Percentiles rank a stretch among this genome's conserved stretches.
These are phyloP conservation scores for Fusarium phyllophilum DNA, from an alignment of 2,329 filamentous ascomycete genomes.

Conservation along the genomic window DNA sequence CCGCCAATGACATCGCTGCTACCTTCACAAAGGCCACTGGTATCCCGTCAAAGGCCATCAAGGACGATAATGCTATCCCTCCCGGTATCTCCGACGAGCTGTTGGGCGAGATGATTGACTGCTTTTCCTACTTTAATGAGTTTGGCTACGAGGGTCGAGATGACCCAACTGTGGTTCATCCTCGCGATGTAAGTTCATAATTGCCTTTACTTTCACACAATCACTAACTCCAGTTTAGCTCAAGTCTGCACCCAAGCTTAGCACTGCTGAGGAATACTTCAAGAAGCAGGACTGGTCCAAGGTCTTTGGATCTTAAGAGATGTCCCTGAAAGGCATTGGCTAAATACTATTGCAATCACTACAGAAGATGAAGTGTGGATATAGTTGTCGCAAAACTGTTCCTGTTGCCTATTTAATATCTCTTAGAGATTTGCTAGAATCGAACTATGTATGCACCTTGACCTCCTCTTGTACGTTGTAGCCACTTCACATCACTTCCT, in stretches of 20 bases:
- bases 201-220: fast-evolving
- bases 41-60: constrained; percentile 1
- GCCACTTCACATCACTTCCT: neutral
- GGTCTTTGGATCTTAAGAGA: constrained; percentile 5
- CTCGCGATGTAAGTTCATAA: constrained; percentile 7
- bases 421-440: neutral
- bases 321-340: too few species aligned
- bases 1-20: constrained; percentile 21
- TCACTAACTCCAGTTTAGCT: constrained; percentile 8
- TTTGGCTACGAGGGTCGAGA: constrained; percentile 31
- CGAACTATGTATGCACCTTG: neutral
- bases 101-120: constrained; percentile 11
- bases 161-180: constrained; percentile 22
- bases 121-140: constrained; percentile 22
- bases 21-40: constrained; percentile 32
- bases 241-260: neutral
- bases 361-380: neutral
- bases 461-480: neutral
- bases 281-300: constrained; percentile 27
- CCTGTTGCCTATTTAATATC: neutral
- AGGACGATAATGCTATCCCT: neutral
- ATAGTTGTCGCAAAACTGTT: neutral
- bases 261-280: constrained; percentile 14
- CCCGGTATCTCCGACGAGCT: neutral
- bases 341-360: too few species aligned